These are phyloP conservation scores for Clavaria fumosa DNA, from an alignment of 768 basidiomycete genomes.

Conservation along the genomic window DNA sequence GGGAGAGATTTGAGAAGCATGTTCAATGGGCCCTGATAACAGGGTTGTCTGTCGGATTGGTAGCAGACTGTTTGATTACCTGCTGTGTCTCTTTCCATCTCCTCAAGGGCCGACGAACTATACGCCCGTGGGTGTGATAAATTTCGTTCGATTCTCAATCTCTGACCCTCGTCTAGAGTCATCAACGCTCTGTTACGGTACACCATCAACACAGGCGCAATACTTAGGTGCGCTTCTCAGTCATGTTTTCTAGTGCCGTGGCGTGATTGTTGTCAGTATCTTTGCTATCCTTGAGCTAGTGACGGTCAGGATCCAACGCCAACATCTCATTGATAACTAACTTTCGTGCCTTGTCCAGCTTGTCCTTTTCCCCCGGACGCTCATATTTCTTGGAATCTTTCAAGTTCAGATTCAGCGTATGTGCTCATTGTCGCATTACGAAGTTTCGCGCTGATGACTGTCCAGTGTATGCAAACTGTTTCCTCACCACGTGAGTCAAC, in stretches of 20 bases:
- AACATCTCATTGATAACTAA: neutral
- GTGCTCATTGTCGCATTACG: neutral
- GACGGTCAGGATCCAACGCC: neutral
- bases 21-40: slow-evolving; percentile 1
- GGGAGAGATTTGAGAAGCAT: neutral
- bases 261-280: neutral
- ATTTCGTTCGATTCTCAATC: neutral
- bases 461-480: slow-evolving; percentile 5
- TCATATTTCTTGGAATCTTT: slow-evolving; percentile 1
- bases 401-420: slow-evolving; percentile 3
- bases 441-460: neutral
- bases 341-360: neutral
- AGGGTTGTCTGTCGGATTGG: neutral
- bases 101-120: neutral
- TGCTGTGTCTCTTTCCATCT: slow-evolving; percentile 1
- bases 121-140: neutral
- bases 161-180: neutral
- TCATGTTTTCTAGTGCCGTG: neutral
- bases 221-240: neutral
- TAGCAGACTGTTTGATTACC: neutral
- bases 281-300: slow-evolving; percentile 1
- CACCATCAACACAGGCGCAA: slow-evolving; percentile 1
- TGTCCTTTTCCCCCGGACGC: neutral
- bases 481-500: slow-evolving; percentile 1
- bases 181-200: slow-evolving; percentile 2